Conservation (phyloP, 371 early-diverging fungal species). For the Mortierella sp. region DNA sequence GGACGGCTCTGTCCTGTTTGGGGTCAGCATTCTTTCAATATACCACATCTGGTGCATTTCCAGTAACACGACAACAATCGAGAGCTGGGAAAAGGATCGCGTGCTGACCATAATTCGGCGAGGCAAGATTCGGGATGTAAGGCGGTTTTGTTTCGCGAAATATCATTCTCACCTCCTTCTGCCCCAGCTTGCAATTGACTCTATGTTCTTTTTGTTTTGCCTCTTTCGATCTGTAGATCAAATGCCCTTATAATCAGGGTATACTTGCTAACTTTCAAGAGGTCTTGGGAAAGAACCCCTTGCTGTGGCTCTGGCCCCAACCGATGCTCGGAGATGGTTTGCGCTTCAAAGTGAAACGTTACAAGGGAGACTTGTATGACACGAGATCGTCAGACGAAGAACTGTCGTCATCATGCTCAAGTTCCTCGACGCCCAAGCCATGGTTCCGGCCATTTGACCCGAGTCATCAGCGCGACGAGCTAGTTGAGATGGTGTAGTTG, state of each 20-base stretch:
- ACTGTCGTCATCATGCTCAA: conserved; percentile 3
- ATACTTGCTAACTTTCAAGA: conserved; percentile 75
- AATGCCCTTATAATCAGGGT: conserved; percentile 96
- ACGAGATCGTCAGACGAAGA: conserved; percentile 1
- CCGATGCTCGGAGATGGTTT: conserved; percentile 78
- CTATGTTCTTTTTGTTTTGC: neutral
- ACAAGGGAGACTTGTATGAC: conserved; percentile 13
- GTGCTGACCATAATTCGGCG: conserved; percentile 44
- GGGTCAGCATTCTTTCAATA: conserved; percentile 80
- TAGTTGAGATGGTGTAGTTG: conserved; percentile 18
- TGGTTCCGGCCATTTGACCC: conserved; percentile 15
- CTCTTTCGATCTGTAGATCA: conserved; percentile 54
- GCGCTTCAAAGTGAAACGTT: conserved; percentile 66
- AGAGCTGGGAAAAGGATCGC: conserved; percentile 79
- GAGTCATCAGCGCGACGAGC: neutral
- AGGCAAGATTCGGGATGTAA: conserved; percentile 45
- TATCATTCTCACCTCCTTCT: too few relatives aligned
- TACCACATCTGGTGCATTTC: conserved; percentile 88
- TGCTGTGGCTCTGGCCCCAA: conserved; percentile 82
- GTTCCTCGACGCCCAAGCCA: neutral
- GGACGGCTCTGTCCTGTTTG: conserved; percentile 72
- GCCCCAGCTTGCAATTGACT: too few relatives aligned
- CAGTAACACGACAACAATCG: conserved; percentile 96
- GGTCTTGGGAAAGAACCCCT: conserved; percentile 77
- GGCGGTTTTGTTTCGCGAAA: neutral